Conservation (phyloP, 139 green algal species). For the Pycnococcus provasolii region DNA sequence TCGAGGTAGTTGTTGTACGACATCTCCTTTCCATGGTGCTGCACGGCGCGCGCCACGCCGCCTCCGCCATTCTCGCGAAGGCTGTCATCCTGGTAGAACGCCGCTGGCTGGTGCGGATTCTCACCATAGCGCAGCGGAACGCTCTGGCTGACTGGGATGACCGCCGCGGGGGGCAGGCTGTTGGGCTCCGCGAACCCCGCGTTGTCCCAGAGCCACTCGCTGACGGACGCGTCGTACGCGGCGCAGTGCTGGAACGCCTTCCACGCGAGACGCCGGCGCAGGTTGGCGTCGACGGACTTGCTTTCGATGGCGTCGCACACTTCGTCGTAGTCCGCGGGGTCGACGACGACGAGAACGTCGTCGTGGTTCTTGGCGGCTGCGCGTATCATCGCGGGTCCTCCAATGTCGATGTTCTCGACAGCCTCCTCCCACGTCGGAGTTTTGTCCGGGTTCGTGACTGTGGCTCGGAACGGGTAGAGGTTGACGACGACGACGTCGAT, state of each 20-base stretch:
- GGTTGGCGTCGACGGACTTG: slow-evolving; percentile 22
- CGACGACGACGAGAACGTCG: slow-evolving; percentile 60
- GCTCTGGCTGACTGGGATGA: slow-evolving; percentile 72
- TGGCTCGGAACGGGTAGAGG: slow-evolving; percentile 95
- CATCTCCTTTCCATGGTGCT: slow-evolving; percentile 98
- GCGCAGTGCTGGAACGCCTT: slow-evolving; percentile 97
- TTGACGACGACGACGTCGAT: slow-evolving; percentile 98
- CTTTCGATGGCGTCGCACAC: slow-evolving; percentile 55
- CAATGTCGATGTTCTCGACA: slow-evolving; percentile 99
- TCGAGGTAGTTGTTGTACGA: slow-evolving; percentile 99
- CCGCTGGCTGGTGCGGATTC: slow-evolving; percentile 95
- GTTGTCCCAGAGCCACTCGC: slow-evolving; percentile 89
- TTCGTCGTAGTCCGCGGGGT: slow-evolving; percentile 68
- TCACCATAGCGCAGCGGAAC: slow-evolving; percentile 78
- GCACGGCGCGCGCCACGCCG: slow-evolving; percentile 68
- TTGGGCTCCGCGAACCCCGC: slow-evolving; percentile 14
- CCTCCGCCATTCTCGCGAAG: slow-evolving; percentile 62
- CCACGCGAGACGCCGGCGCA: slow-evolving; percentile 80
- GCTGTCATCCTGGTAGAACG: slow-evolving; percentile 86
- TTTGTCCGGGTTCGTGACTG: slow-evolving; percentile 54
- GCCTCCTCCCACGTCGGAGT: slow-evolving; percentile 58
- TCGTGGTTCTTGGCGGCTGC: slow-evolving; percentile 47
- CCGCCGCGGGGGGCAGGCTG: slow-evolving; percentile 37
- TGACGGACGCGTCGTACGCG: slow-evolving; percentile 79
- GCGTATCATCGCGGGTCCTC: slow-evolving; percentile 94